These are phyloP conservation scores for Fusarium marasasianum DNA, from an alignment of 2,329 filamentous ascomycete species.

Conservation along the genomic window DNA sequence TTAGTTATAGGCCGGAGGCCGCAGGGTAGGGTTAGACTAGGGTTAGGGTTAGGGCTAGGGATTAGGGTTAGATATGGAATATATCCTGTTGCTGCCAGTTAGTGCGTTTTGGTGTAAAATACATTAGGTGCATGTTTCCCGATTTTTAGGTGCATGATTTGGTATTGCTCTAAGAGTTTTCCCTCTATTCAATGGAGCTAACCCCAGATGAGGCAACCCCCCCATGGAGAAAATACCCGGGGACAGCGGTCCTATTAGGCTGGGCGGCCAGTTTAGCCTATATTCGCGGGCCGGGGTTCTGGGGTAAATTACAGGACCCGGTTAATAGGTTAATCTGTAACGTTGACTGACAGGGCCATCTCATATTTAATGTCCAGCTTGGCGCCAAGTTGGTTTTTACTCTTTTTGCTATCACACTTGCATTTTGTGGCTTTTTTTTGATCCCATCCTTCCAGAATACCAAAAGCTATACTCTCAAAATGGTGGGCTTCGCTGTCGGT, in stretches of 20 bases:
- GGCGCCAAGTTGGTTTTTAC: not conserved
- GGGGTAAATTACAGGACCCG: constrained; percentile 2
- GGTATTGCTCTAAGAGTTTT: not conserved
- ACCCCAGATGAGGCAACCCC: not conserved
- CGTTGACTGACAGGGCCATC: not conserved
- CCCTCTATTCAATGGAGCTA: not conserved
- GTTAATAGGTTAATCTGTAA: constrained; percentile 11
- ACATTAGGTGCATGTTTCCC: too few relatives aligned
- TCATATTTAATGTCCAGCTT: constrained; percentile 11
- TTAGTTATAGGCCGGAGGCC: too few relatives aligned
- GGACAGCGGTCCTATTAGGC: not conserved
- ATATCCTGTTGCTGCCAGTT: too few relatives aligned
- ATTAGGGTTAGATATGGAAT: too few relatives aligned
- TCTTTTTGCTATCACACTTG: not conserved
- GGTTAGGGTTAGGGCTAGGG: too few relatives aligned
- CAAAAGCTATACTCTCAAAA: not conserved
- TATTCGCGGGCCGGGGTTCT: not conserved
- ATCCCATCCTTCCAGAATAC: not conserved
- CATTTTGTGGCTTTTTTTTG: not conserved
- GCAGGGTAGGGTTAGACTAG: too few relatives aligned
- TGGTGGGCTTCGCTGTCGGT: constrained; percentile 5
- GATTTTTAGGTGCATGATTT: too few relatives aligned
- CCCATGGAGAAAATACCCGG: not conserved
- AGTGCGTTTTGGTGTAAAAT: too few relatives aligned
- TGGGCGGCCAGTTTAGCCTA: constrained; percentile 1